Evolutionary conservation across 192 early-diverging fungal species (phyloP).

Genomic region (Funneliformis mosseae): DNA sequence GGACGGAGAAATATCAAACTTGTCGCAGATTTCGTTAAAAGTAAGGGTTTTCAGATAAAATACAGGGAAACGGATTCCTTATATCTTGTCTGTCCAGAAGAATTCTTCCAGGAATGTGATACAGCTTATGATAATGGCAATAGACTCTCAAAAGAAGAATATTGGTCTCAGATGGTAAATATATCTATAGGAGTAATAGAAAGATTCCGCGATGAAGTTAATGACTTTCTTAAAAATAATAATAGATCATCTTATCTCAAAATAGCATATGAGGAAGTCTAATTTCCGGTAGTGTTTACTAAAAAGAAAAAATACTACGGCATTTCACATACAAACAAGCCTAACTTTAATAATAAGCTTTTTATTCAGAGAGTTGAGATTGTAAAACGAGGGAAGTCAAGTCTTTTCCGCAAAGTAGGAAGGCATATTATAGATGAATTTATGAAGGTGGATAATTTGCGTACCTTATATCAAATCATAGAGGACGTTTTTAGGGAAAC

Average conservation of each 20-base stretch:
- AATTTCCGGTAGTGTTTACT: neutral
- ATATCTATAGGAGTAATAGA: constrained; percentile 9
- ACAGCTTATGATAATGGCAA: neutral
- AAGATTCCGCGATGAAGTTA: neutral
- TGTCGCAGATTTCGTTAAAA: neutral
- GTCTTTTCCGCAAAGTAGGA: neutral
- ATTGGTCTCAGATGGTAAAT: constrained; percentile 6
- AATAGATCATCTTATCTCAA: too few species aligned
- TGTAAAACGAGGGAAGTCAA: constrained; percentile 8
- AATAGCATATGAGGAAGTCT: too few species aligned
- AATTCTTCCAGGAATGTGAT: constrained; percentile 14
- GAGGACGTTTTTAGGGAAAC: too few species aligned
- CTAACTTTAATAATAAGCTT: constrained; percentile 10
- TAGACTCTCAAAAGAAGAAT: constrained; percentile 20
- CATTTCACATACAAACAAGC: neutral
- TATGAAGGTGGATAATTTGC: too few species aligned
- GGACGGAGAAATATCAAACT: constrained; percentile 8
- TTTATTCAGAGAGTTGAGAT: neutral
- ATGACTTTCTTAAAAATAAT: too few species aligned
- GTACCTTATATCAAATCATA: too few species aligned
- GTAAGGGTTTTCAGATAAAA: constrained; percentile 2
- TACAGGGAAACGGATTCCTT: neutral
- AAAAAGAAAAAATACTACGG: constrained; percentile 17
- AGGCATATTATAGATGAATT: neutral
- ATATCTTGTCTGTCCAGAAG: constrained; percentile 17